Conservation (phyloP, 208 protist genomes). For the Angomonas deanei region DNA sequence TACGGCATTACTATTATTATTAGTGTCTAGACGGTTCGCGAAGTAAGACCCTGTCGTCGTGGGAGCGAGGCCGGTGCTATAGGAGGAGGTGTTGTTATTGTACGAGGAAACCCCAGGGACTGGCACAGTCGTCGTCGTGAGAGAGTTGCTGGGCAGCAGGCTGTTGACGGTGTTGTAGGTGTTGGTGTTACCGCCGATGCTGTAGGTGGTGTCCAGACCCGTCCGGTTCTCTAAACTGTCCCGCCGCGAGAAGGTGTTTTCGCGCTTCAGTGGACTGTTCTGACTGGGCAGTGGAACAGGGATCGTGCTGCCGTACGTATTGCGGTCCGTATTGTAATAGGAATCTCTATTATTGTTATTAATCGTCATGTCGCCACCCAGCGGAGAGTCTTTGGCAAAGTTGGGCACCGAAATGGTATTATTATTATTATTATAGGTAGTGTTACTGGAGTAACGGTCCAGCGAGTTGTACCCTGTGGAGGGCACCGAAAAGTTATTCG, state of each 20-base stretch:
- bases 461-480: neutral
- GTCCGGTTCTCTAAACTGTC: neutral
- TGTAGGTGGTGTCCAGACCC: neutral
- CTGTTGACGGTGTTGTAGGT: too few relatives aligned
- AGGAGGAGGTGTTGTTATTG: neutral
- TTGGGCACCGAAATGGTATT: neutral
- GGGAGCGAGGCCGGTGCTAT: neutral
- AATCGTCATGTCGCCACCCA: too few relatives aligned
- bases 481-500: neutral
- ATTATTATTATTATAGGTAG: neutral
- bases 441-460: neutral
- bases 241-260: neutral
- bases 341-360: too few relatives aligned
- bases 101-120: neutral
- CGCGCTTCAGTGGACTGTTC: neutral
- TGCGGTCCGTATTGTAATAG: neutral
- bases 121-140: neutral
- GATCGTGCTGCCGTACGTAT: neutral
- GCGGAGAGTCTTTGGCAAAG: neutral
- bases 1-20: neutral
- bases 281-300: neutral
- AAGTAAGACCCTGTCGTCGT: constrained; percentile 1
- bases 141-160: too few relatives aligned
- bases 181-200: neutral
- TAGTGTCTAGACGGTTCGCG: neutral